phyloP scores from a whole-genome alignment of 208 protist genomes.

The Balamuthia mandrillaris region DNA sequence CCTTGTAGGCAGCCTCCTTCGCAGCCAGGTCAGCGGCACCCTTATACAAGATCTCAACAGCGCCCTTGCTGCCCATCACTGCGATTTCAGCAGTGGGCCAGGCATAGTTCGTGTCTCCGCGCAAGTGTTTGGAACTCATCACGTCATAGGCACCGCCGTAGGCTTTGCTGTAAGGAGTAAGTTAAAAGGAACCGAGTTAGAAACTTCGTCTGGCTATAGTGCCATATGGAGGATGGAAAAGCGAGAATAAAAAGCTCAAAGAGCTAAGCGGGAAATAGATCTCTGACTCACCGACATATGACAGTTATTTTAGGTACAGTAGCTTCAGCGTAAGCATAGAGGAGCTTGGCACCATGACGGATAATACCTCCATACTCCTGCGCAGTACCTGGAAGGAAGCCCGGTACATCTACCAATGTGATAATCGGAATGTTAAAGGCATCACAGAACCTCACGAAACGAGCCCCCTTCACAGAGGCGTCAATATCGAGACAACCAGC shows the following conservation, averaged over 20 bases:
- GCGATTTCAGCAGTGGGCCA: conserved; percentile 92
- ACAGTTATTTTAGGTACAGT: conserved; percentile 90
- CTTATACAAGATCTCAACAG: conserved; percentile 87
- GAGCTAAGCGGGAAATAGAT: background rate
- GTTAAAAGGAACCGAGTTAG: conserved; percentile 65
- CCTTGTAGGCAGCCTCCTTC: conserved; percentile 76
- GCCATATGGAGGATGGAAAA: background rate
- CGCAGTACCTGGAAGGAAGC: conserved; percentile 59
- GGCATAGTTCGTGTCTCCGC: conserved; percentile 89
- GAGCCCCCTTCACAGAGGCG: conserved; percentile 62
- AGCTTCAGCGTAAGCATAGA: conserved; percentile 95
- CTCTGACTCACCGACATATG: conserved; percentile 81
- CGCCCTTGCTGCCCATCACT: conserved; percentile 93
- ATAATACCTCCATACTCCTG: conserved; percentile 90
- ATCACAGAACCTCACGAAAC: conserved; percentile 93
- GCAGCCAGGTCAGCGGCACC: conserved; percentile 52
- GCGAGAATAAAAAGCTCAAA: background rate
- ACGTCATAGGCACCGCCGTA: conserved; percentile 95
- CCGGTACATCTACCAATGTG: conserved; percentile 93
- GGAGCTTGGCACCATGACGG: conserved; percentile 92
- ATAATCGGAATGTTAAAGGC: conserved; percentile 95
- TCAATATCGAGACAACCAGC: conserved; percentile 90
- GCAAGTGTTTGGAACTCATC: conserved; percentile 90
- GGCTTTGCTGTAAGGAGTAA: conserved; percentile 89
- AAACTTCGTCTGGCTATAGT: background rate